Percentiles rank a stretch among this genome's conserved stretches.
Conservation (phyloP, 768 basidiomycete genomes). For the Leccinum fibrillosum region DNA sequence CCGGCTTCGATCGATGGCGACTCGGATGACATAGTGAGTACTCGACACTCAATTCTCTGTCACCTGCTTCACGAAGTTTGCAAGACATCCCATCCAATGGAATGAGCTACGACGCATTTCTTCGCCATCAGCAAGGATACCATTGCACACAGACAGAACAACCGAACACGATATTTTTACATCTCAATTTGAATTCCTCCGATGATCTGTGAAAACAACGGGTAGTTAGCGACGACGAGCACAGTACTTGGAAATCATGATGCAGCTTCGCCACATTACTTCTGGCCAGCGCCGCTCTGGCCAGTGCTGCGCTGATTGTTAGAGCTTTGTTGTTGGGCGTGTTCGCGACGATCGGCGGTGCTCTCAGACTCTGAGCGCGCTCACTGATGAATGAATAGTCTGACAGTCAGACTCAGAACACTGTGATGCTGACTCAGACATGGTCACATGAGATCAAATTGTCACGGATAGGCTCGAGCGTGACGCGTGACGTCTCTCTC, state of each 20-base stretch:
- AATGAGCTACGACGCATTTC: not conserved
- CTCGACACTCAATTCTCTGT: not conserved
- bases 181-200: not conserved
- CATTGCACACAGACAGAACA: not conserved
- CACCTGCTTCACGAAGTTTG: not conserved
- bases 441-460: no score
- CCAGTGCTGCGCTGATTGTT: not conserved
- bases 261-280: not conserved
- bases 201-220: not conserved
- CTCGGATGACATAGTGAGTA: not conserved
- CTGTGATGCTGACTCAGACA: no score
- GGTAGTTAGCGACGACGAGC: not conserved
- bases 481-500: no score
- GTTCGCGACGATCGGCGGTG: conserved; percentile 2
- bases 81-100: not conserved
- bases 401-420: no score
- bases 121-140: not conserved
- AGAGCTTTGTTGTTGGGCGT: not conserved
- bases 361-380: conserved; percentile 8
- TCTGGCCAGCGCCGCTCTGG: not conserved
- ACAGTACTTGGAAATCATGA: not conserved
- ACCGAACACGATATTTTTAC: not conserved
- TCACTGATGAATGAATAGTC: no score
- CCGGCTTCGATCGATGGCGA: not conserved
- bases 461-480: no score